Evolutionary conservation across 2,329 filamentous ascomycete genomes (phyloP), one percentile per base, ranked within the genome.

Genomic region (Alternaria viburni): DNA sequence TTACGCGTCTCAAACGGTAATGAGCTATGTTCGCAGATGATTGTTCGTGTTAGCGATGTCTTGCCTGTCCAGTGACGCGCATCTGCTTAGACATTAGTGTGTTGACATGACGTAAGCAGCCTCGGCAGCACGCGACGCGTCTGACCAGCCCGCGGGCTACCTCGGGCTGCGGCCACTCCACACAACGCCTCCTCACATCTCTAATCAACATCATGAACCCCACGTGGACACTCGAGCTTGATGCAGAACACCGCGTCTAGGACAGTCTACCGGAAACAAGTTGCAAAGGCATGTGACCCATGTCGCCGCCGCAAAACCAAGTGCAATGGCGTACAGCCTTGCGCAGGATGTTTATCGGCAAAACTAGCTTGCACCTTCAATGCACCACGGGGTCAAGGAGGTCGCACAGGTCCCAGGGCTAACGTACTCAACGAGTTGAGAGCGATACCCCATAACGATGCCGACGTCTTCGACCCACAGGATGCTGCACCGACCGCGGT

Each of bases 251-350:
- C 23, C 44, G 17, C 43, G 11, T 25, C 21, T 45, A 44, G 28
- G 6, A 56, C 54, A 2, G 15, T 41, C n/a, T 6, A 17, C n/a
- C 56, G 64, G 28, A 69, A 62, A 45, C 17, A 54, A 9, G 54
- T 71, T 8, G 44, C 65, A 10, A 81, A 89, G 75, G 90, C 90
- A 62, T 92, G 90, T 81, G 90, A 92, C 78, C 89, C 89, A 73
- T 92, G 90, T 77, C 90, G 91, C 83, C 88, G 89, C 68, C 87
- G 90, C 78, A 92, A 92, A 79, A 90, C 92, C 76, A 91, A 91
- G 78, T 92, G 90, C 76, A 89, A 91, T 74, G 89, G 89, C 61
- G 83, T 88, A 75, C 89, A 89, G 72, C 90, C 90, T 19, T 93
- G 90, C 79, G 86, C 87, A 64, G 91, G 92, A 79, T 93, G 90